Evolutionary conservation across 2,329 filamentous ascomycete species (phyloP), one percentile per base, ranked within the genome.

Genomic region (Hysterium pulicare): DNA sequence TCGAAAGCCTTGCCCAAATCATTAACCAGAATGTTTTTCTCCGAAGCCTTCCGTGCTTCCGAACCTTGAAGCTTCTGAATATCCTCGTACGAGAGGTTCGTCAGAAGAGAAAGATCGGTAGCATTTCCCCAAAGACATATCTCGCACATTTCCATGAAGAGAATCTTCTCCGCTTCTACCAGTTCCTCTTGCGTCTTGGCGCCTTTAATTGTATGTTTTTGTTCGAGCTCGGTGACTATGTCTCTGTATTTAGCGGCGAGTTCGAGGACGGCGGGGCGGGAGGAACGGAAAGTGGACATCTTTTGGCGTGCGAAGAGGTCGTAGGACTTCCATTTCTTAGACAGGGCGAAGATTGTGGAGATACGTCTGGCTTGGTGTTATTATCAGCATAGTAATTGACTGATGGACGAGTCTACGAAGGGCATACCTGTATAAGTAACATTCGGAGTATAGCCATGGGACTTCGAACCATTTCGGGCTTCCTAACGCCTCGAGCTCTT

Each of bases 71-170:
- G 77, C 67, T 95, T 95, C 71, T 97, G 91, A 51, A 98, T 94
- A 60, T 97, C 93, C 57, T 96, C 90, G 66, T 95, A 95, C 2
- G 86, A 88, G 42, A 96, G 77, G 55, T 85, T 90, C 0, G 90
- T 95, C 42, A 97, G 76, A 16, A 97, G 83, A 0, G 89, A 95
- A 11, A 97, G 75, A 65, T 97, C 93, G 0, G 91, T 97, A 2
- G 91, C 93, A 65, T 97, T 97, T 9, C 91, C 91, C 91, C 91
- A 97, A 2, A 97, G 79, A 63, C 90, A 96, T 55, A 96, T 93
- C 73, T 96, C 89, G 68, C 85, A 90, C 86, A 97, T 94, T 64
- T 97, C 91, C 19, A 77, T 77, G 70, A 97, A 97, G 20, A 96
- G 72, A 0, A 90, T 69, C 61, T 82, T 81, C 62, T 94, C 87